Base-by-base conservation (phyloP, 2,329 filamentous ascomycete genomes). In the Penicillium sp. region DNA sequence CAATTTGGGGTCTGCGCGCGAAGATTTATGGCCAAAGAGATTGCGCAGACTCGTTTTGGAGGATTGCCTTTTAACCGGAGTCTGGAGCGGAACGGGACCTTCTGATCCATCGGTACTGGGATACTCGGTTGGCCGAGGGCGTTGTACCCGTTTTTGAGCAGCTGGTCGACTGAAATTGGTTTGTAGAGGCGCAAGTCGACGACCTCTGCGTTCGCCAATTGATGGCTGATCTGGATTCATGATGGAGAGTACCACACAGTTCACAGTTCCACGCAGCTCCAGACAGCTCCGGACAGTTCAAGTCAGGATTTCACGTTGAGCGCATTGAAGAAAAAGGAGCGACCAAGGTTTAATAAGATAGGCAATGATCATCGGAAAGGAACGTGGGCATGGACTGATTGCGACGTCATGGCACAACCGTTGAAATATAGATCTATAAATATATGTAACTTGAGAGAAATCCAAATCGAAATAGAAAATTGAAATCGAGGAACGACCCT, bases 41-140 rank as follows among this genome's bases (percentile, higher is more conserved):
- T 62, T 69, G 50, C 72, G 71, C 47, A 78, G 62, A 35, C 73
- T 72, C 12, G 73, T 68, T 56, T 73, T 75, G 33, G 75, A 77
- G 4, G 68, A 61, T 54, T 76, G 71, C 17, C 68, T 70, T 55
- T 72, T 77, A 10, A 69, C 62, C 1, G 67, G 66, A 19, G 65
- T 54, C 47, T 71, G 71, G 33, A 75, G 67, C 21, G 73, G 74
- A 43, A 74, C 65, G 27, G 69, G 64, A 42, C 69, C 70, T 29
- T 61, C 66, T n/a, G 60, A 51, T 43, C 61, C 63, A 62, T 71
- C 64, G 50, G 57, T 62, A 35, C 61, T 67, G 12, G 70, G 63
- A 35, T 69, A 68, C 40, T 76, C 70, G 23, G 67, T 60, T 15
- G 72, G 73, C 23, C 73, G 71, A 52, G 66, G 71, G 25, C 73